Percentiles rank a stretch among this genome's conserved stretches.
Evolutionary conservation across 148 eudicot species (phyloP).

Genomic region (Cornus controversa): DNA sequence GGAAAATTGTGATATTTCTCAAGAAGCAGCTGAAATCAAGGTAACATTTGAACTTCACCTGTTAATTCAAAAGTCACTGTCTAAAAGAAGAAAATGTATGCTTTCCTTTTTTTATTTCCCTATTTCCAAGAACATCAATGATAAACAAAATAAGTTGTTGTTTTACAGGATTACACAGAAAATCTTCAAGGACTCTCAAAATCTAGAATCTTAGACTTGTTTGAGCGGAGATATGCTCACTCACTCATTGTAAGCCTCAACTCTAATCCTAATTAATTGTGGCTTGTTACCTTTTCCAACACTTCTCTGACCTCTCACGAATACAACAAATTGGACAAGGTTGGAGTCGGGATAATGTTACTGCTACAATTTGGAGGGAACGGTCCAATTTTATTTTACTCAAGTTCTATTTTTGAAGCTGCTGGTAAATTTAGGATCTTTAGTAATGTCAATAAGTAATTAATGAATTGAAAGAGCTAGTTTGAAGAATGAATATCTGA

Average conservation of each 20-base stretch:
- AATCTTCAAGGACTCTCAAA: constrained; percentile 23
- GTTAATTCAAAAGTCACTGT: too few species aligned
- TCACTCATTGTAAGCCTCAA: constrained; percentile 38
- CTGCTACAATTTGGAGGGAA: neutral
- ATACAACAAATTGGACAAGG: neutral
- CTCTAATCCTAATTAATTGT: neutral
- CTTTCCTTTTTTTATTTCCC: neutral
- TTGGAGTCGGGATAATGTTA: neutral
- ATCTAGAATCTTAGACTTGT: constrained; percentile 32
- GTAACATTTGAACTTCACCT: constrained; percentile 20
- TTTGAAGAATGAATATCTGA: neutral
- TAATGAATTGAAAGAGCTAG: neutral
- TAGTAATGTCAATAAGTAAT: neutral
- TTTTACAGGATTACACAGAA: constrained; percentile 43
- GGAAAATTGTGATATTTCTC: constrained; percentile 32
- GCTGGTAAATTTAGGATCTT: neutral
- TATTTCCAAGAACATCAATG: neutral
- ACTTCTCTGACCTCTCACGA: neutral
- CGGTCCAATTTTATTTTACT: too few species aligned
- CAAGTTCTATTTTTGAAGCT: neutral
- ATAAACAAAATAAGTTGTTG: neutral
- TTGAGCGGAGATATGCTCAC: constrained; percentile 44
- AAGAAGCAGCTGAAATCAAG: constrained; percentile 58
- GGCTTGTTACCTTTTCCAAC: neutral
- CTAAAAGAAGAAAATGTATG: neutral